Conservation (phyloP, 106 monocot genomes). For the Phalaenopsis aphrodite region DNA sequence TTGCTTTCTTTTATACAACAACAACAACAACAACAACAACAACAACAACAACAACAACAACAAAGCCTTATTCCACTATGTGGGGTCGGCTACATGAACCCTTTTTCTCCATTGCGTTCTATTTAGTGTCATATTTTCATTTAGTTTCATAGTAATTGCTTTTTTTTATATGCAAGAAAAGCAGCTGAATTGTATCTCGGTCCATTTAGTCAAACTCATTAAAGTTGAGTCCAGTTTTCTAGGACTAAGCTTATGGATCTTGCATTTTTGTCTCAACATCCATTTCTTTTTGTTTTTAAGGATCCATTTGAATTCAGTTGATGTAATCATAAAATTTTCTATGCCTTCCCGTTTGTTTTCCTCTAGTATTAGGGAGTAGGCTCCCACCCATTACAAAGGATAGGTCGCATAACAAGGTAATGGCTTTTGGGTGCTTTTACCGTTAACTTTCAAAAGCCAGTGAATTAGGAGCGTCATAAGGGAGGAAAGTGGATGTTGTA, state of each 20-base stretch:
- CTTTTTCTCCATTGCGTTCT: not conserved
- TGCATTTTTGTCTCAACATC: not conserved
- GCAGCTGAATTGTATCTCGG: not conserved
- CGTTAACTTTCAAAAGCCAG: not conserved
- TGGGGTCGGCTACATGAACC: too few species aligned
- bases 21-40: not conserved
- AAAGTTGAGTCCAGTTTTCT: not conserved
- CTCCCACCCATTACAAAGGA: not conserved
- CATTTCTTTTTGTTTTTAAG: too few species aligned
- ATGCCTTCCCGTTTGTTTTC: not conserved
- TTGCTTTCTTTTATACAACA: not conserved
- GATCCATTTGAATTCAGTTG: too few species aligned
- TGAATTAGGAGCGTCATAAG: not conserved
- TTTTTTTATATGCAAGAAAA: not conserved
- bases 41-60: not conserved
- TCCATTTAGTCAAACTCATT: not conserved
- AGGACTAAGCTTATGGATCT: not conserved
- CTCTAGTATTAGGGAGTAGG: not conserved
- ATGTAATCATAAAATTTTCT: not conserved
- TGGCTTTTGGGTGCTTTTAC: not conserved
- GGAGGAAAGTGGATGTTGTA: not conserved
- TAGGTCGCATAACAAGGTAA: not conserved
- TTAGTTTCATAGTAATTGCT: not conserved
- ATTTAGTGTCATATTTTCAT: not conserved
- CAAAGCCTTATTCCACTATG: too few species aligned